Evolutionary conservation across 2,329 filamentous ascomycete genomes (phyloP).

Genomic region (Penicillium sp.): DNA sequence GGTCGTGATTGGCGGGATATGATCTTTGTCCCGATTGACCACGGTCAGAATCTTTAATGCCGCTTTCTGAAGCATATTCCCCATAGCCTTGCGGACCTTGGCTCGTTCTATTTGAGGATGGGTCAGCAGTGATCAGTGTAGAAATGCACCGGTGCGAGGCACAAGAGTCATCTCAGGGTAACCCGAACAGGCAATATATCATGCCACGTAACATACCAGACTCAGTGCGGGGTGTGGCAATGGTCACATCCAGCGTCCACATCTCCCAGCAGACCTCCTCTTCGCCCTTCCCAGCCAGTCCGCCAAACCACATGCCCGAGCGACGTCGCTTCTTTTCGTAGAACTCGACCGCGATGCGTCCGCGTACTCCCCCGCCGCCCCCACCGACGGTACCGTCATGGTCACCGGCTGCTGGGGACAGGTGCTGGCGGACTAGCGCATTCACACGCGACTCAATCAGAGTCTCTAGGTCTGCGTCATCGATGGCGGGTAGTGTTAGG

Average conservation of each 20-base stretch:
- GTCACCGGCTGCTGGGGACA: constrained; percentile 62
- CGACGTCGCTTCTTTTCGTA: constrained; percentile 89
- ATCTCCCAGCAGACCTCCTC: constrained; percentile 97
- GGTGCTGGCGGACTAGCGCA: constrained; percentile 74
- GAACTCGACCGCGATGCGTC: constrained; percentile 85
- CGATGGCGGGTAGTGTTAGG: constrained; percentile 83
- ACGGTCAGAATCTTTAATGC: constrained; percentile 87
- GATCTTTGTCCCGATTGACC: constrained; percentile 87
- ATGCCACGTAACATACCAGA: constrained; percentile 63
- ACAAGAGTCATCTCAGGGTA: not conserved
- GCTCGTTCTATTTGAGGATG: constrained; percentile 65
- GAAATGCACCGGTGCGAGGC: not conserved
- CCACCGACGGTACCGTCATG: constrained; percentile 40
- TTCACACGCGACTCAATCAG: constrained; percentile 87
- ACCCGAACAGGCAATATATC: not conserved
- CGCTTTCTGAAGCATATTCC: constrained; percentile 82
- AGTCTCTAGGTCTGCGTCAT: constrained; percentile 88
- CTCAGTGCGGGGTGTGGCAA: constrained; percentile 86
- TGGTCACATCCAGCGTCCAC: constrained; percentile 92
- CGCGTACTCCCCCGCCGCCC: constrained; percentile 64
- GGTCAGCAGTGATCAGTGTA: not conserved
- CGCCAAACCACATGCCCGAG: constrained; percentile 69
- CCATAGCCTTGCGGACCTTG: constrained; percentile 89
- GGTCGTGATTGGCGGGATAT: constrained; percentile 95
- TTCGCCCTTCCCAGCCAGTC: constrained; percentile 64